phyloP scores from a whole-genome alignment of 306 rosid species.

The Trifolium pratense region DNA sequence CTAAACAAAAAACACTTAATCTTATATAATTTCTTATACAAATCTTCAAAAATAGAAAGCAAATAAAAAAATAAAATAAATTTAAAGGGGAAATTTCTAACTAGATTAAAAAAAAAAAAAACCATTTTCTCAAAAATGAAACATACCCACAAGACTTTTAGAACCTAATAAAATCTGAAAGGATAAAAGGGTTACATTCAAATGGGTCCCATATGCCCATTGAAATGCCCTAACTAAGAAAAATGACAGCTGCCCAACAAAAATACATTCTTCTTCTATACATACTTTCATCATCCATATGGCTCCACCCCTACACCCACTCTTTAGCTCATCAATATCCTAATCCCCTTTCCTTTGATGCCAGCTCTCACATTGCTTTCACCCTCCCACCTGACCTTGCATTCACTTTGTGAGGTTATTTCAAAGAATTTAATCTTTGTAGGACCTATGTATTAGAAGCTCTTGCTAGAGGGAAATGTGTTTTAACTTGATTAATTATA shows the following conservation, averaged over 20 bases:
- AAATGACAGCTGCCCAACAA: constrained; percentile 58
- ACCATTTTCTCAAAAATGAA: not conserved
- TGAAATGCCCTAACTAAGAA: constrained; percentile 36
- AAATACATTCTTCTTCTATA: constrained; percentile 34
- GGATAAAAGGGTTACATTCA: constrained; percentile 54
- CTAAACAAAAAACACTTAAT: no score
- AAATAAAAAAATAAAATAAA: not conserved
- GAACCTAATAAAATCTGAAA: constrained; percentile 41
- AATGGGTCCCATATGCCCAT: constrained; percentile 56
- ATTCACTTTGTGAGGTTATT: constrained; percentile 34
- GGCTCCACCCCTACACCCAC: constrained; percentile 44
- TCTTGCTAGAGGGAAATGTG: no score
- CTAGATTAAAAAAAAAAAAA: not conserved
- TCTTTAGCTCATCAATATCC: constrained; percentile 32
- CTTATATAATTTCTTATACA: not conserved
- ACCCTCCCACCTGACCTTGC: constrained; percentile 48
- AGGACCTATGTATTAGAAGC: no score
- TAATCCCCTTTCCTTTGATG: constrained; percentile 25
- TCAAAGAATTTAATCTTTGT: constrained; percentile 7
- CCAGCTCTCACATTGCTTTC: constrained; percentile 35
- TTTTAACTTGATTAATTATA: not conserved
- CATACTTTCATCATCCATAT: constrained; percentile 6
- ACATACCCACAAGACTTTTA: not conserved
- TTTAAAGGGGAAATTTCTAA: not conserved
- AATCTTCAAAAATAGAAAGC: not conserved